phyloP scores from a whole-genome alignment of 116 monocot genomes.

The Posidonia oceanica region DNA sequence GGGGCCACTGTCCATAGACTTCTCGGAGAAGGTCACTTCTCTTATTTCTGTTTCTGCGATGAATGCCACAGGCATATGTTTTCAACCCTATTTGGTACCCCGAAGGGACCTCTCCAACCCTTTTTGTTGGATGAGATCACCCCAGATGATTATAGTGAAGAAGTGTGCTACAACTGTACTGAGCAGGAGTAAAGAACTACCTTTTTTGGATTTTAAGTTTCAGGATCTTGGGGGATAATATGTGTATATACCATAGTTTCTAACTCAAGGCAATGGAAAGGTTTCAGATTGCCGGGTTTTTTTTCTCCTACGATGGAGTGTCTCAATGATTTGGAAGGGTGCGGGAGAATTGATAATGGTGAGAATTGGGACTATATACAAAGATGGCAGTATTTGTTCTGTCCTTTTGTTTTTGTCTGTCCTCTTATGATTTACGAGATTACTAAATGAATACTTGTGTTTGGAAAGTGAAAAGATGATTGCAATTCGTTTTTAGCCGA shows the following conservation, averaged over 20 bases:
- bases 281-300: background rate
- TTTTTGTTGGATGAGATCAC: background rate
- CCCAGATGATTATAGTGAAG: slow-evolving; percentile 4
- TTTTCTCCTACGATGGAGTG: background rate
- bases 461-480: background rate
- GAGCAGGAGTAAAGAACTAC: slow-evolving; percentile 1
- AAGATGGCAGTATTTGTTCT: background rate
- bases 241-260: slow-evolving; percentile 13
- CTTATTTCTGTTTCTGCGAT: slow-evolving; percentile 90
- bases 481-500: too few species aligned
- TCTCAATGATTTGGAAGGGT: background rate
- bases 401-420: background rate
- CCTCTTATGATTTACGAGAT: background rate
- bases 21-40: slow-evolving; percentile 85
- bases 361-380: background rate
- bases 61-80: slow-evolving; percentile 88
- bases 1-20: slow-evolving; percentile 75
- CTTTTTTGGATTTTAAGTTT: slow-evolving; percentile 1
- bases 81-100: slow-evolving; percentile 75
- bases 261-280: background rate
- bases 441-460: background rate
- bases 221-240: background rate
- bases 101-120: slow-evolving; percentile 38
- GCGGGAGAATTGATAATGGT: background rate
- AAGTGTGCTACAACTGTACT: slow-evolving; percentile 5